These are phyloP conservation scores for Vitis hybrid DNA, from an alignment of 177 flowering plant species.

Conservation along the genomic window DNA sequence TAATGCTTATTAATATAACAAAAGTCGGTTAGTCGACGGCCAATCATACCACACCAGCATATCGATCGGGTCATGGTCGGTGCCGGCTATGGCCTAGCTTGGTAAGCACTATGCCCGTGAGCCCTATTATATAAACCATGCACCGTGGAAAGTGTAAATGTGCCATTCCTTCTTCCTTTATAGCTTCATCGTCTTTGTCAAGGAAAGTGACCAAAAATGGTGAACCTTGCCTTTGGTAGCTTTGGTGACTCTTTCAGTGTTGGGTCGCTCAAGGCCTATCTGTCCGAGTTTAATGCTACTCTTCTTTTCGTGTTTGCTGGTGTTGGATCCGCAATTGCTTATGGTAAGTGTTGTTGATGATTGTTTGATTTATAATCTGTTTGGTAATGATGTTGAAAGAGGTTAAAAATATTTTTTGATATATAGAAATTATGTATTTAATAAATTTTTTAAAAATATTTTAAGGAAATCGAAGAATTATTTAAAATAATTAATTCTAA, in stretches of 20 bases:
- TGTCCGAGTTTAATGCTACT: constrained; percentile 72
- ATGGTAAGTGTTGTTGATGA: constrained; percentile 30
- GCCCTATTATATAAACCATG: not conserved
- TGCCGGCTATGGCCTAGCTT: constrained; percentile 32
- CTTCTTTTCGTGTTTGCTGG: constrained; percentile 81
- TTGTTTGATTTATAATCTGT: not conserved
- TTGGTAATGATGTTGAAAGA: no score
- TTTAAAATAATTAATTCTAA: no score
- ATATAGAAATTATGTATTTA: no score
- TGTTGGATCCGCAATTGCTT: constrained; percentile 78
- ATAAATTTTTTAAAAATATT: no score
- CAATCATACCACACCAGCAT: constrained; percentile 14
- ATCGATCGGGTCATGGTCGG: constrained; percentile 40
- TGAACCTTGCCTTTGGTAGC: constrained; percentile 58
- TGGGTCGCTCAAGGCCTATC: constrained; percentile 48
- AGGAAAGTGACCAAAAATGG: constrained; percentile 37
- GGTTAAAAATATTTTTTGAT: no score
- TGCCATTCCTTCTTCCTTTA: not conserved
- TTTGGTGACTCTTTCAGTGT: constrained; percentile 57
- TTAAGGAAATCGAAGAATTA: no score
- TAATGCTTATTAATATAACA: constrained; percentile 21
- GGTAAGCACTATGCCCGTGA: not conserved
- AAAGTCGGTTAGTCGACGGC: constrained; percentile 53
- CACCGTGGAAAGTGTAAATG: no score
- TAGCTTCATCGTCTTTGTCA: no score